Evolutionary conservation across 352 stramenopile genomes (phyloP), one percentile per base, ranked within the genome.

Genomic region (Phytophthora macrochlamydospora): DNA sequence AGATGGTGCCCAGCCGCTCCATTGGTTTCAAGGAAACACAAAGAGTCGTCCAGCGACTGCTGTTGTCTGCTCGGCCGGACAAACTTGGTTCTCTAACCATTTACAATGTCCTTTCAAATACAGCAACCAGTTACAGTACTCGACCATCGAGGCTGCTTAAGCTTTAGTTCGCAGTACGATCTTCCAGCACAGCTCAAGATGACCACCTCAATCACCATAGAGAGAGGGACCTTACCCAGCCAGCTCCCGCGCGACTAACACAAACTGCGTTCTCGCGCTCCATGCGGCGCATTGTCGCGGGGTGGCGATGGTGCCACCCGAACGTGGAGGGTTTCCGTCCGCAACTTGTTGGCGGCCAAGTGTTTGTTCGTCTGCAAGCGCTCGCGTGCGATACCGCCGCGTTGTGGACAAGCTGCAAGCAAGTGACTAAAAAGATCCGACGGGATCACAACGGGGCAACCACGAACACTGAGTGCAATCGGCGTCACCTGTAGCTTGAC

Each of bases 21-120:
- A 49, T 14, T 67, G 61, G 51, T 67, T 71, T 59, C 45, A 71
- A 59, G 54, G 62, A 71, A 71, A 40, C 38, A 13, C 33, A 24
- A 24, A 24, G 42, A 44, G 24, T 50, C 42, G 56, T 49, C 14
- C 13, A 49, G 35, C 52, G 13, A 38, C 40, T n/a, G 13, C 30
- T 40, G 12, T 48, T 48, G 42, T 14, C 42, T 14, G 18, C 42
- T 40, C 35, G 9, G 9, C 6, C 6, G 35, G 35, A 40, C 37
- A 53, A 65, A 51, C 50, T 66, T 24, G 18, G 18, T 24, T 24
- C 18, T 24, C 18, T 24, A 24, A 24, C 18, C 18, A 24, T 24
- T 24, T 24, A 24, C 18, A 24, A 24, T 24, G 18, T 24, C 18
- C 18, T 24, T 24, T 24, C 18, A 24, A 24, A 24, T 24, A 24